phyloP scores from a whole-genome alignment of 495 filamentous ascomycete genomes.

The Coniosporium apollinis region DNA sequence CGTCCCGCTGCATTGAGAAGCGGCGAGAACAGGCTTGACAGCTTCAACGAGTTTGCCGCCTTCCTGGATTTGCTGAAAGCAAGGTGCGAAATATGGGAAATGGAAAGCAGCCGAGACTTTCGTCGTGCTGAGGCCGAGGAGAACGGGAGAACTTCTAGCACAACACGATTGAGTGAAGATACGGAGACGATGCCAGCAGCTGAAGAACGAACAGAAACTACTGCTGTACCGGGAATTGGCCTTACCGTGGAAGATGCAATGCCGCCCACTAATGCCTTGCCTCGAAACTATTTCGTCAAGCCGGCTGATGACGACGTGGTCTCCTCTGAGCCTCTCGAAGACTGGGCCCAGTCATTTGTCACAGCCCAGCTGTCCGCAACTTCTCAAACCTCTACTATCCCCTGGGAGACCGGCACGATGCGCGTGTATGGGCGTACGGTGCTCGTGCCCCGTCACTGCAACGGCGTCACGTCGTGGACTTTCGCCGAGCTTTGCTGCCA shows the following conservation, averaged over 20 bases:
- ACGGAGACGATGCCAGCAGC: slow-evolving; percentile 2
- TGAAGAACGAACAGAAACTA: no score
- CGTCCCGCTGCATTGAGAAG: slow-evolving; percentile 19
- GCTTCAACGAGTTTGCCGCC: slow-evolving; percentile 43
- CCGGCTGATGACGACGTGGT: not conserved
- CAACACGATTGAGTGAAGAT: not conserved
- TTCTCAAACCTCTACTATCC: no score
- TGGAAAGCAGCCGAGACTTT: slow-evolving; percentile 51
- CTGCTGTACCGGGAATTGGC: no score
- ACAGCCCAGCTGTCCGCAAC: no score
- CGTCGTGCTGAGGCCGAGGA: slow-evolving; percentile 31
- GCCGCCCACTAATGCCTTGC: no score
- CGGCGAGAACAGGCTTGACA: slow-evolving; percentile 27
- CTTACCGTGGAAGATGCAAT: no score
- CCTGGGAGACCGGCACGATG: slow-evolving; percentile 33
- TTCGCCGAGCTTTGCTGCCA: slow-evolving; percentile 41
- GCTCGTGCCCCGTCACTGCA: slow-evolving; percentile 30
- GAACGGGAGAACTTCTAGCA: slow-evolving; percentile 1
- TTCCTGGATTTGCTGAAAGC: slow-evolving; percentile 53
- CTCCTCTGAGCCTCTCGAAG: not conserved
- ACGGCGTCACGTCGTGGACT: slow-evolving; percentile 35
- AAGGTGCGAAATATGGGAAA: slow-evolving; percentile 55
- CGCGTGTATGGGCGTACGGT: slow-evolving; percentile 44
- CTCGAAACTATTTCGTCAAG: slow-evolving; percentile 4
- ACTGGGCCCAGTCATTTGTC: no score